Percentiles rank a stretch among this genome's conserved stretches.
phyloP scores from a whole-genome alignment of 2,329 filamentous ascomycete species.

The Paraconiothyrium sp. region DNA sequence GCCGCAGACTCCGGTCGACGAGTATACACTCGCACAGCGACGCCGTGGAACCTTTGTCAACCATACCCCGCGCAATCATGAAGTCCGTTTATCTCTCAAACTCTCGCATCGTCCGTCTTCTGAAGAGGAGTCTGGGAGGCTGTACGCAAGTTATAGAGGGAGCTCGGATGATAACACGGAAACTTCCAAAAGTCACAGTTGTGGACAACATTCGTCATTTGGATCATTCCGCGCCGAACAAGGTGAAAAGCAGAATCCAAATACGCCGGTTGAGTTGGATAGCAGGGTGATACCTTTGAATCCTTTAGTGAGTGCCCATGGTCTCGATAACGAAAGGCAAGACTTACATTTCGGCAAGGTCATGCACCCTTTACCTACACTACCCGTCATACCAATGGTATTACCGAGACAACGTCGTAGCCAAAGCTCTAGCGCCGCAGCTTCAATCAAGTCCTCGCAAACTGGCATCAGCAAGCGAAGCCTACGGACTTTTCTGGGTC shows the following conservation, averaged over 20 bases:
- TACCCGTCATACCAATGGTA: neutral
- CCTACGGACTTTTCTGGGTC: slow-evolving; percentile 3
- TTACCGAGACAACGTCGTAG: slow-evolving; percentile 5
- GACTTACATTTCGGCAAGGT: neutral
- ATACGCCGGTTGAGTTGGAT: slow-evolving; percentile 26
- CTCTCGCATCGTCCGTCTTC: slow-evolving; percentile 30
- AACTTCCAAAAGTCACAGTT: slow-evolving; percentile 11
- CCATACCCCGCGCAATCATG: slow-evolving; percentile 44
- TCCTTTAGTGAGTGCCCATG: slow-evolving; percentile 1
- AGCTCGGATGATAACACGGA: slow-evolving; percentile 19
- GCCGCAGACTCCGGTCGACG: slow-evolving; percentile 17
- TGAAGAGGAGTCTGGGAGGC: slow-evolving; percentile 33
- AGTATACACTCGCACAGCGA: slow-evolving; percentile 31
- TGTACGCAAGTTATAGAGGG: slow-evolving; percentile 26
- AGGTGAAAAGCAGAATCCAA: slow-evolving; percentile 21
- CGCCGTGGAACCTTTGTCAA: slow-evolving; percentile 45
- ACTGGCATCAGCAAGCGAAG: slow-evolving; percentile 14
- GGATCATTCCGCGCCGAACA: slow-evolving; percentile 21
- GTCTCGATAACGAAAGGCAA: neutral
- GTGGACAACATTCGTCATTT: slow-evolving; percentile 22
- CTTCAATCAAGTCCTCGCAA: slow-evolving; percentile 13
- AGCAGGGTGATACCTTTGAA: neutral
- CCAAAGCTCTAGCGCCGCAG: slow-evolving; percentile 8
- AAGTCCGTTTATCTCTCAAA: slow-evolving; percentile 30
- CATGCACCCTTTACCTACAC: slow-evolving; percentile 6